Evolutionary conservation across 306 rosid species (phyloP), one percentile per base, ranked within the genome.

Genomic region (Trichosanthes cucumerina): DNA sequence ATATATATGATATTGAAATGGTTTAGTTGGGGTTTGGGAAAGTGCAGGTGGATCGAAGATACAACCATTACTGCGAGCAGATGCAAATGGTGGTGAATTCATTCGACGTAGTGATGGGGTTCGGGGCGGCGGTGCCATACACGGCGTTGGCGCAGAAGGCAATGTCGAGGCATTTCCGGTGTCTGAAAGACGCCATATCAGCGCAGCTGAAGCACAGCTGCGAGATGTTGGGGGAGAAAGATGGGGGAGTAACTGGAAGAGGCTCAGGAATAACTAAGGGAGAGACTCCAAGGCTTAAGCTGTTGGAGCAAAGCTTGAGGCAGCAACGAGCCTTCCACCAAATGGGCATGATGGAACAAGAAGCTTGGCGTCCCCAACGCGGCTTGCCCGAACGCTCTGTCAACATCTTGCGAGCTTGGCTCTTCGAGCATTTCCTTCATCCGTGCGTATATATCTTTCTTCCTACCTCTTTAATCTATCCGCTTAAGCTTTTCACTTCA

Each of bases 371-470:
- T 80, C 99, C 99, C 15, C 99, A 96, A 62, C 86, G 99, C 73
- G 99, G 99, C 73, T 82, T 96, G 81, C 99, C 99, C 28, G 99
- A 96, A 82, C 91, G 99, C 12, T 96, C 99, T 76, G 99, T 96
- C 87, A 90, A 89, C 85, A 88, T 96, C 84, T 87, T 96, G 75
- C 82, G 99, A 72, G 99, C 99, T 57, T 96, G 99, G 99, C 98
- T 96, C 82, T 96, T 96, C 57, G 99, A 96, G 83, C 99, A 96
- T 82, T 96, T 96, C 83, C 98, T 96, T 59, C 97, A 96, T 71
- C 99, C 99, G 99, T 95, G 83, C 86, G 93, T 90, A n/a, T n/a
- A n/a, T n/a, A 52, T 60, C 3, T 78, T 46, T 46, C 39, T 8
- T 26, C 4, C 26, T 16, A 0, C 8, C 46, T 60, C 75, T 68